Base-by-base conservation (phyloP, 257 asterid genomes). In the Nicotiana sylvestris region DNA sequence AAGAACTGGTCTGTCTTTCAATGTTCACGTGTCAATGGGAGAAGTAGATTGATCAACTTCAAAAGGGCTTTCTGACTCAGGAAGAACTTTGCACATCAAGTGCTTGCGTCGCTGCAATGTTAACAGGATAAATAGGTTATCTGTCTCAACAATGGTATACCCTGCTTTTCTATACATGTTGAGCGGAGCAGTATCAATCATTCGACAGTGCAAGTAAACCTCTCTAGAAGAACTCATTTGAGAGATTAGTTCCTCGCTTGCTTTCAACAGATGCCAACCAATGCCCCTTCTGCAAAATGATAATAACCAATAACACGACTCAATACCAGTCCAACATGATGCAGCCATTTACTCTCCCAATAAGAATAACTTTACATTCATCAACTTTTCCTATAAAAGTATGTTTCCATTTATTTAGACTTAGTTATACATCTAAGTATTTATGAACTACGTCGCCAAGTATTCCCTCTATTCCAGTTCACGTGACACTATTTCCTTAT, bases 251-350 rank as follows among this genome's bases (percentile, higher is more conserved):
- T 93, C 97, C 90, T 94, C 98, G 3, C 97, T 88, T 3, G 98
- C 98, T 88, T 88, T 92, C 85, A 96, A 87, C 61, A 96, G 89
- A 83, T 96, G 98, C 97, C 96, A 96, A 46, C 98, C 97, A 62
- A 94, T 91, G 81, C 98, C 98, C 90, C 95, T 92, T 94, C 98
- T 96, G 90, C n/a, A 78, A 87, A 66, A 72, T 58, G 79, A 58
- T 18, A 65, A 49, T 58, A 39, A 76, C 56, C 65, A 15, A 51
- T 79, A 81, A 51, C 15, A 61, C 32, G 46, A 49, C n/a, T 66
- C 78, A 66, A 65, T 81, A 53, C 33, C 30, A 29, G 46, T 29
- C 33, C 13, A 1, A 51, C 80, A 53, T 76, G 18, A 53, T 53
- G 58, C 58, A 53, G 18, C 37, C 65, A 27, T 51, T 13, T 51